Base-by-base conservation (phyloP, 176 grass and related monocot genomes). In the Bonia amplexicaulis region DNA sequence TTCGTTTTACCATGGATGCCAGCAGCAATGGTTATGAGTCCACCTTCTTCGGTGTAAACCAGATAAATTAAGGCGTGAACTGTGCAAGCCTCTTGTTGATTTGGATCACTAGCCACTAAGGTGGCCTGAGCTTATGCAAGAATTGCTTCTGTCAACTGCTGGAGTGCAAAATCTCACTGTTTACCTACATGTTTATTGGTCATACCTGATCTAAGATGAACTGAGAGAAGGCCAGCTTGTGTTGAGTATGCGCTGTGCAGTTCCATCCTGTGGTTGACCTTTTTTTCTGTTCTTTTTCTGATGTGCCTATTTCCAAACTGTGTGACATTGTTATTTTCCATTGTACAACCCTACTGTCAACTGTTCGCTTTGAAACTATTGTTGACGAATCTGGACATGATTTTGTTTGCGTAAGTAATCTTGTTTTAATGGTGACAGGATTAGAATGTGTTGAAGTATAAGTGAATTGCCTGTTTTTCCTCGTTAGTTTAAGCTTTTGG, bases 1-100 rank as follows among this genome's bases (percentile, higher is more conserved):
- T 84, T 73, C 85, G 80, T 64, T 91, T 87, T 41, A 84, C 62
- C 41, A 80, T 91, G 76, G 80, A 84, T 45, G 65, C 76, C n/a
- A 53, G 16, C 63, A 87, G 37, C 70, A 80, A 63, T 70, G 76
- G 45, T 45, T 91, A 70, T 54, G 80, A 84, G 37, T 74, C 89
- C 53, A 87, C 70, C 62, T 87, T 76, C 85, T 91, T 87, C 0
- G 42, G 81, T 84, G 14, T 80, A 53, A 87, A 91, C 53, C 80
- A 47, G 62, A 91, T 84, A 69, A 84, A 91, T 69, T 91, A 87
- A 76, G 10, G 75, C 3, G 7, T 7, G 40, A 52, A 70, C 19
- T 11, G 31, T 1, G 3, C 4, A 20, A 3, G 6, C 49, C 41
- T 78, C 14, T 69, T 61, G 60, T 3, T 6, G 19, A 76, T 23